Base-by-base conservation (phyloP, 768 basidiomycete species). In the Collybia sordida region DNA sequence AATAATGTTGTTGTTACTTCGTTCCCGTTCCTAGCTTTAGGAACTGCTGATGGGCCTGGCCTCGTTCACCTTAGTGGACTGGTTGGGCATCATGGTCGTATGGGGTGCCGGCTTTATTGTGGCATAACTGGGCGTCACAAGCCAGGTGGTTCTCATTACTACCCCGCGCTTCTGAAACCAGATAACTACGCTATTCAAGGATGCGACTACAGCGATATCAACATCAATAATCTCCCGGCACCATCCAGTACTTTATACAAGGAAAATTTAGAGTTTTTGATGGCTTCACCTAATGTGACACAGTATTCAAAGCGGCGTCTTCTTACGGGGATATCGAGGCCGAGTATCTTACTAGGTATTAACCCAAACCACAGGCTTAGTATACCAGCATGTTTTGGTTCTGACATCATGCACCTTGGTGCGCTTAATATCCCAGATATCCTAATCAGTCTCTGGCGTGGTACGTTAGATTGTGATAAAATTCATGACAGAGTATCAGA, bases 371-470 rank as follows among this genome's bases (percentile, higher is more conserved):
- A n/a, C n/a, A n/a, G n/a, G n/a, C 18, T 43, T 28, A 22, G 23
- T 18, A 24, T 43, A 17, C 42, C n/a, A 14, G 27, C 24, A 43
- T 43, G 42, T 25, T 28, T 43, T 43, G 23, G 23, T 43, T 22
- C 25, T 11, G 42, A 43, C 9, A 43, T 24, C 8, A 43, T 28
- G 42, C 42, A 43, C 27, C 31, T 42, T 15, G 17, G 15, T 24
- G n/a, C 23, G 2, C 42, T 43, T 3, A 43, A 43, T 43, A 8
- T 43, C 11, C 24, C 25, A 6, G 23, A 43, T 18, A 22, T 43
- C 17, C 24, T 64, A 6, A 15, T 68, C 28, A 31, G 45, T 0
- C 59, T 70, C 2, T 68, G 66, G 65, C 59, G 57, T 3, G 61
- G 62, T 2, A 17, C 19, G 14, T 50, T 54, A 7, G 52, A 55